Evolutionary conservation across 192 early-diverging fungal genomes (phyloP).

Genomic region (Podila horticola): DNA sequence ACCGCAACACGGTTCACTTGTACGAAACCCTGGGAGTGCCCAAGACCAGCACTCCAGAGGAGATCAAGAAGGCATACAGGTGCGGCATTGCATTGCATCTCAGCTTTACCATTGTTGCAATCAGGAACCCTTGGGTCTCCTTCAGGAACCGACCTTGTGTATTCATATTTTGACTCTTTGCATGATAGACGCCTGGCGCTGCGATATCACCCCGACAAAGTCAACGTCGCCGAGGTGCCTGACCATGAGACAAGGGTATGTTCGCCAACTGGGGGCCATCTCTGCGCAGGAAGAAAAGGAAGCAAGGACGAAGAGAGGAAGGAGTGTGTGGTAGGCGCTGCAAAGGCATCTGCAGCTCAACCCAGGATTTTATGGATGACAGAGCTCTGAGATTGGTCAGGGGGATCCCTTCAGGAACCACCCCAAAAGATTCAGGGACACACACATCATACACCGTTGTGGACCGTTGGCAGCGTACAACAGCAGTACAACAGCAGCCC

Average conservation of each 20-base stretch:
- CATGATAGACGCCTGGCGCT: constrained; percentile 59
- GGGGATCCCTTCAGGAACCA: no score
- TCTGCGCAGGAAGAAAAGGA: no score
- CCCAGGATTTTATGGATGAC: no score
- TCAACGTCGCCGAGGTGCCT: constrained; percentile 38
- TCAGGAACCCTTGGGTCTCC: not conserved
- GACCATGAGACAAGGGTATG: constrained; percentile 49
- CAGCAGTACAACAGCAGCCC: no score
- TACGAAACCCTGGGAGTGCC: constrained; percentile 61
- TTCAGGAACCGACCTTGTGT: not conserved
- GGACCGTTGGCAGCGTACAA: no score
- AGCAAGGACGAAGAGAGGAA: no score
- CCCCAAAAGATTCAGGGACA: no score
- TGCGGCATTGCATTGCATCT: constrained; percentile 4
- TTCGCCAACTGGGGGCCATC: no score
- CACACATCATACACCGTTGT: no score
- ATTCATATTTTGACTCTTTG: not conserved
- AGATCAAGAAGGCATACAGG: constrained; percentile 66
- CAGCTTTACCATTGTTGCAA: not conserved
- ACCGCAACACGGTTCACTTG: constrained; percentile 63
- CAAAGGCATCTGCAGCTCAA: no score
- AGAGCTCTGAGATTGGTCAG: no score
- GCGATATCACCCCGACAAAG: constrained; percentile 78
- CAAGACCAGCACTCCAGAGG: constrained; percentile 62
- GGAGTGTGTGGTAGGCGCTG: no score